Percentiles rank a stretch among this genome's conserved stretches.
Evolutionary conservation across 2,329 filamentous ascomycete species (phyloP).

Genomic region (Microcyclospora tardicrescens): DNA sequence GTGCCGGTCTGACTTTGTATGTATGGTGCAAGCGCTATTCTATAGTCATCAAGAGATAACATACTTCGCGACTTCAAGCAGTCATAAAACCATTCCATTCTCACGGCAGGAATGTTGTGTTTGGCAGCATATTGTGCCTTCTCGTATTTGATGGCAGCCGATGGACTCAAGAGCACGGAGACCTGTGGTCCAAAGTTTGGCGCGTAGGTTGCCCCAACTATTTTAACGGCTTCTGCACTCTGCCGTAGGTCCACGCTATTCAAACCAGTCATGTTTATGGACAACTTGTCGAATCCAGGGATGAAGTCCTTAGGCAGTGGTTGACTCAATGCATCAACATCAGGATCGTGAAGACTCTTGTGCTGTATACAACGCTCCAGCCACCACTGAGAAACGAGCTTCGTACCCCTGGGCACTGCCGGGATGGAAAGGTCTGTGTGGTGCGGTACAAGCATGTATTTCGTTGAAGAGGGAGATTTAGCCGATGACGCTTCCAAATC

Average conservation of each 20-base stretch:
- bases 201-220: constrained; percentile 63
- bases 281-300: constrained; percentile 26
- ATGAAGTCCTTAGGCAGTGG: constrained; percentile 47
- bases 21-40: neutral
- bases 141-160: constrained; percentile 43
- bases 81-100: constrained; percentile 71
- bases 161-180: constrained; percentile 60
- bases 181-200: constrained; percentile 59
- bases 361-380: constrained; percentile 76
- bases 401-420: constrained; percentile 16
- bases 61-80: constrained; percentile 41
- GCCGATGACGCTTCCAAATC: constrained; percentile 12
- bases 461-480: constrained; percentile 6
- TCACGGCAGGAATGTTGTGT: constrained; percentile 70
- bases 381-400: constrained; percentile 76
- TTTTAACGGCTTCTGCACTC: constrained; percentile 58
- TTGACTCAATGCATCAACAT: constrained; percentile 57
- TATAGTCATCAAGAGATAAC: neutral
- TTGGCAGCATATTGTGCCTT: constrained; percentile 67
- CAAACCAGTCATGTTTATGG: constrained; percentile 62
- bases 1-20: neutral
- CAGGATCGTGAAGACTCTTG: constrained; percentile 57
- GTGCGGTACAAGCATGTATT: constrained; percentile 23
- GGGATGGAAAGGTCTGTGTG: constrained; percentile 9
- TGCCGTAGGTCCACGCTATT: constrained; percentile 74